Conservation (phyloP, 2,329 filamentous ascomycete species). For the Aspergillus tubingensis region DNA sequence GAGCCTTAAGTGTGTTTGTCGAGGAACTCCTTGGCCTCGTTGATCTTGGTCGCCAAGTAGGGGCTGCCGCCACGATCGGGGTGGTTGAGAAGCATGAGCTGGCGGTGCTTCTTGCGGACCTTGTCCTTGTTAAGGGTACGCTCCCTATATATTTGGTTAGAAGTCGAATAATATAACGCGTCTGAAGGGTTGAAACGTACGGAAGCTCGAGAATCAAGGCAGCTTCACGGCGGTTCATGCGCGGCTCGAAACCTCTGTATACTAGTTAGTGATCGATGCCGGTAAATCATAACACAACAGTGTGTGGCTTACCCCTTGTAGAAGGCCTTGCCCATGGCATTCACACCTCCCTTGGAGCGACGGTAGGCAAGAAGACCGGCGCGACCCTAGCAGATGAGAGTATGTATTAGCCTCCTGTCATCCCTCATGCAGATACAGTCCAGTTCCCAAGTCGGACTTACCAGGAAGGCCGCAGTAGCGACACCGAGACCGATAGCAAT, state of each 20-base stretch:
- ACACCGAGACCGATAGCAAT: conserved; percentile 49
- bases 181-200: conserved; percentile 54
- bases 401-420: background rate
- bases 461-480: conserved; percentile 71
- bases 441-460: conserved; percentile 48
- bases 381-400: conserved; percentile 65
- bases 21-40: conserved; percentile 94
- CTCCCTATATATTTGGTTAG: conserved; percentile 61
- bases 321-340: conserved; percentile 83
- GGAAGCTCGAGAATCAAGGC: conserved; percentile 85
- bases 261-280: conserved; percentile 16
- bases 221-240: conserved; percentile 92
- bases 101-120: conserved; percentile 91
- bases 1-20: conserved; percentile 64
- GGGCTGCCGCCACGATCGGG: conserved; percentile 96
- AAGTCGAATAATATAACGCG: background rate
- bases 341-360: conserved; percentile 68
- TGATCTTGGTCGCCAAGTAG: conserved; percentile 95
- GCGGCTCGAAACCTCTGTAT: conserved; percentile 77
- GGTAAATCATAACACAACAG: background rate
- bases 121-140: conserved; percentile 86
- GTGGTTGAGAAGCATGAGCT: conserved; percentile 96
- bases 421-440: background rate
- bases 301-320: conserved; percentile 71
- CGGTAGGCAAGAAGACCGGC: conserved; percentile 88